A percentile compares a stretch with the other conserved stretches of the same genome.
phyloP scores from a whole-genome alignment of 2,329 filamentous ascomycete species.

The Ophiostoma sp. region DNA sequence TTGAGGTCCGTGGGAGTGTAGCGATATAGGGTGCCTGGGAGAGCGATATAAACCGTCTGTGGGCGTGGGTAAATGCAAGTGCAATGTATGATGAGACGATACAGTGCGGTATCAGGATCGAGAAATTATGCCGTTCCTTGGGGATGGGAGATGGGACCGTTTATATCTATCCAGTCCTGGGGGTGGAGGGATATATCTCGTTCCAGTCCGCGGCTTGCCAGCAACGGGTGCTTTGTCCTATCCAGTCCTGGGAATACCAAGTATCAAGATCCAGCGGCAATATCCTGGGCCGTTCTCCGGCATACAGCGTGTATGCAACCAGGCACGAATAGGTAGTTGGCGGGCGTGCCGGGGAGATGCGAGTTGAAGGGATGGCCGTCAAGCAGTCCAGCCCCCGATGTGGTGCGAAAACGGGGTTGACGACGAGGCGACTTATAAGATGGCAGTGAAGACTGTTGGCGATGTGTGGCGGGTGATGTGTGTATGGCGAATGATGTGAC shows the following conservation, averaged over 20 bases:
- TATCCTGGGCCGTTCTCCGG: background rate
- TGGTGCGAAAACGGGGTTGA: background rate
- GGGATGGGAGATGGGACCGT: background rate
- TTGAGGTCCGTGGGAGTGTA: background rate
- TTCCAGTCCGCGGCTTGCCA: background rate
- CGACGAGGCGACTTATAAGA: background rate
- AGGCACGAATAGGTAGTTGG: no score
- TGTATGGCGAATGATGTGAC: background rate
- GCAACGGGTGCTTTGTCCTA: background rate
- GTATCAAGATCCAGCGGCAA: background rate
- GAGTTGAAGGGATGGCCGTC: background rate
- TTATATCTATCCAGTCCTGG: background rate
- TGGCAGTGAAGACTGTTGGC: background rate
- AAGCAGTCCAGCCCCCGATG: background rate
- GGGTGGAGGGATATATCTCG: background rate
- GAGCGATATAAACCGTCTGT: background rate
- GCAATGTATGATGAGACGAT: background rate
- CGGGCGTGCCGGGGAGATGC: background rate
- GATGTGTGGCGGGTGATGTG: background rate
- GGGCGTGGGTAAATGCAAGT: background rate
- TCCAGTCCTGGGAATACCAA: background rate
- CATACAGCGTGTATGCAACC: background rate
- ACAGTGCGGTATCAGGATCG: background rate
- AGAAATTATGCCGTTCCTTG: constrained; percentile 1
- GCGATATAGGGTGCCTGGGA: background rate